These are phyloP conservation scores for Corinectria fuckeliana DNA, from an alignment of 2,329 filamentous ascomycete species.

Conservation along the genomic window DNA sequence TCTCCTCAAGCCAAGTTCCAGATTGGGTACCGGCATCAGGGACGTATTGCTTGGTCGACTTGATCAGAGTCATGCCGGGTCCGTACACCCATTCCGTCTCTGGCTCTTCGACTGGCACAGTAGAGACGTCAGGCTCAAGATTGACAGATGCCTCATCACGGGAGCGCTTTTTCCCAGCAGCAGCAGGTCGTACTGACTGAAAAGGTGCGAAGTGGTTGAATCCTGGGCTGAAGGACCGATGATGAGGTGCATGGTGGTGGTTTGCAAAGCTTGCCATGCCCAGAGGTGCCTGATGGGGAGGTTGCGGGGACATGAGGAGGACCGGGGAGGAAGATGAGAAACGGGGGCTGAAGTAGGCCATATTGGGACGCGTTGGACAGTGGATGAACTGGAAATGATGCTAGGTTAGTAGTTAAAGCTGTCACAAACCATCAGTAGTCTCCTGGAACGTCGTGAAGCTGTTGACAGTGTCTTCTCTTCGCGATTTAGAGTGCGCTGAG, in stretches of 20 bases:
- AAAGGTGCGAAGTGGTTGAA: conserved; percentile 27
- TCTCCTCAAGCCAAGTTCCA: conserved; percentile 76
- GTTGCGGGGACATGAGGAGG: conserved; percentile 47
- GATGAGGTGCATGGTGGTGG: conserved; percentile 30
- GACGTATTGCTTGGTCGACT: conserved; percentile 64
- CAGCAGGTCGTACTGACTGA: conserved; percentile 39
- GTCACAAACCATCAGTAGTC: conserved; percentile 41
- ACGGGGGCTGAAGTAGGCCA: conserved; percentile 54
- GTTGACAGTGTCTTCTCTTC: neutral
- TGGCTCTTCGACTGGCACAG: conserved; percentile 53
- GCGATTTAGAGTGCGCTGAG: neutral
- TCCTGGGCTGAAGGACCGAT: conserved; percentile 33
- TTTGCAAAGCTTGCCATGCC: conserved; percentile 40
- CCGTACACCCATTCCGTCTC: conserved; percentile 74
- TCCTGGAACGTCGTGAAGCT: neutral
- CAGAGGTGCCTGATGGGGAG: conserved; percentile 43
- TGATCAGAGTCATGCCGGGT: conserved; percentile 76
- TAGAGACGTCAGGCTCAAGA: conserved; percentile 63
- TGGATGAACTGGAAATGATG: conserved; percentile 29
- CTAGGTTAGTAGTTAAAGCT: conserved; percentile 41
- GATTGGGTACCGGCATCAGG: conserved; percentile 69
- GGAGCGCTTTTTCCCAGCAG: conserved; percentile 73
- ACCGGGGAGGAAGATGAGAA: conserved; percentile 53
- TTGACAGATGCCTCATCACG: conserved; percentile 75
- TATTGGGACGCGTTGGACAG: conserved; percentile 34